Conservation (phyloP, 2,329 filamentous ascomycete species). For the Fusarium sambucinum region DNA sequence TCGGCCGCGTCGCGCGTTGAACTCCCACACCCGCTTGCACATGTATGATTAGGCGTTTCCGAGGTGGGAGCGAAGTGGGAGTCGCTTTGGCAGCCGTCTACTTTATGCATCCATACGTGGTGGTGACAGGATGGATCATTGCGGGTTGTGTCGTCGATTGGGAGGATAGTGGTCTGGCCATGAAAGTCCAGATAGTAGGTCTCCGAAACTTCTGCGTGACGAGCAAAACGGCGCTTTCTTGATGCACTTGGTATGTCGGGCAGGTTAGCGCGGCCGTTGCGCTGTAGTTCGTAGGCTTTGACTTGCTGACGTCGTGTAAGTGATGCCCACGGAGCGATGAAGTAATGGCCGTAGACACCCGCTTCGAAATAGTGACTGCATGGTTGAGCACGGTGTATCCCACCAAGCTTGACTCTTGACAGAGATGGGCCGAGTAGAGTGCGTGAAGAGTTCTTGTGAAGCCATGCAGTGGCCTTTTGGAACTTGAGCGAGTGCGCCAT, state of each 20-base stretch:
- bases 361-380: constrained; percentile 56
- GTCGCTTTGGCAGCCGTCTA: constrained; percentile 22
- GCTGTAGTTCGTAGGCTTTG: constrained; percentile 42
- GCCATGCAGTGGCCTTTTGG: constrained; percentile 51
- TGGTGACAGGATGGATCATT: background rate
- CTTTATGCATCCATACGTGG: constrained; percentile 18
- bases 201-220: background rate
- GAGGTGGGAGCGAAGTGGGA: constrained; percentile 32
- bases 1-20: constrained; percentile 16
- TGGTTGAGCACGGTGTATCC: constrained; percentile 58
- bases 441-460: constrained; percentile 41
- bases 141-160: background rate
- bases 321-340: constrained; percentile 47
- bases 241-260: constrained; percentile 15
- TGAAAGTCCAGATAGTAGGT: constrained; percentile 20
- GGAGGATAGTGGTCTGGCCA: constrained; percentile 7
- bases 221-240: constrained; percentile 17
- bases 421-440: constrained; percentile 33
- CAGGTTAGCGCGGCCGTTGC: constrained; percentile 26
- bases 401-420: constrained; percentile 55
- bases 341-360: constrained; percentile 48
- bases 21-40: constrained; percentile 36
- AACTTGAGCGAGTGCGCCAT: constrained; percentile 52
- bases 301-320: constrained; percentile 34
- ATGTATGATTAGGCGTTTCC: constrained; percentile 13